Conservation (phyloP, 2,329 filamentous ascomycete genomes). For the Fusarium sp. region DNA sequence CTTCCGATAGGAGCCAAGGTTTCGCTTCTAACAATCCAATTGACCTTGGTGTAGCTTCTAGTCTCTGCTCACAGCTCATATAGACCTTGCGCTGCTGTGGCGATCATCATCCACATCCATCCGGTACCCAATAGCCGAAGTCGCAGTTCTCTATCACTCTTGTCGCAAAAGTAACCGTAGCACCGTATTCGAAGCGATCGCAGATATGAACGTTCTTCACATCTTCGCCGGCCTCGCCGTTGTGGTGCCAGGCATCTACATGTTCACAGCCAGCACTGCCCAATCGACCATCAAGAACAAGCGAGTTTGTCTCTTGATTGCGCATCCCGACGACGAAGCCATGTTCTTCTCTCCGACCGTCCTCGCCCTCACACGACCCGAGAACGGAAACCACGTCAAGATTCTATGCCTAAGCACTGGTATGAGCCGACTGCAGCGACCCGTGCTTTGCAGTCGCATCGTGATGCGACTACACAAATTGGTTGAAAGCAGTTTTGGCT, state of each 20-base stretch:
- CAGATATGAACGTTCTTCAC: slow-evolving; percentile 37
- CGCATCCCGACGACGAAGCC: slow-evolving; percentile 97
- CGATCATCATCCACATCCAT: neutral
- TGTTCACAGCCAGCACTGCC: slow-evolving; percentile 59
- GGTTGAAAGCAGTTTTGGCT: slow-evolving; percentile 26
- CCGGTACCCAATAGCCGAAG: neutral
- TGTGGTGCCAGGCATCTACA: slow-evolving; percentile 62
- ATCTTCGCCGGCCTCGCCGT: slow-evolving; percentile 44
- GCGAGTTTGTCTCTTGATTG: slow-evolving; percentile 90
- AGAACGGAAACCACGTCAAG: slow-evolving; percentile 88
- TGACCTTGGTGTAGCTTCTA: neutral
- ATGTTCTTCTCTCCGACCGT: slow-evolving; percentile 98
- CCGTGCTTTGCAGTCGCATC: slow-evolving; percentile 16
- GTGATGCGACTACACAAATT: slow-evolving; percentile 19
- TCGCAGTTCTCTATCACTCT: neutral
- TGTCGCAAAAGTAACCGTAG: neutral
- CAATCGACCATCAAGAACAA: slow-evolving; percentile 74
- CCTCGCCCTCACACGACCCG: slow-evolving; percentile 81
- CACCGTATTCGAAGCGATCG: neutral
- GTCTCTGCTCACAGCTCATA: neutral
- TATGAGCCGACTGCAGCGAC: slow-evolving; percentile 45
- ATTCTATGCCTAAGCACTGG: slow-evolving; percentile 93
- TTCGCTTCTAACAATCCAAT: neutral
- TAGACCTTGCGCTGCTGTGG: neutral
- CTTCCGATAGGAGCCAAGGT: neutral